Conservation (phyloP, 2,329 filamentous ascomycete genomes). For the Chalaropsis thielavioides region DNA sequence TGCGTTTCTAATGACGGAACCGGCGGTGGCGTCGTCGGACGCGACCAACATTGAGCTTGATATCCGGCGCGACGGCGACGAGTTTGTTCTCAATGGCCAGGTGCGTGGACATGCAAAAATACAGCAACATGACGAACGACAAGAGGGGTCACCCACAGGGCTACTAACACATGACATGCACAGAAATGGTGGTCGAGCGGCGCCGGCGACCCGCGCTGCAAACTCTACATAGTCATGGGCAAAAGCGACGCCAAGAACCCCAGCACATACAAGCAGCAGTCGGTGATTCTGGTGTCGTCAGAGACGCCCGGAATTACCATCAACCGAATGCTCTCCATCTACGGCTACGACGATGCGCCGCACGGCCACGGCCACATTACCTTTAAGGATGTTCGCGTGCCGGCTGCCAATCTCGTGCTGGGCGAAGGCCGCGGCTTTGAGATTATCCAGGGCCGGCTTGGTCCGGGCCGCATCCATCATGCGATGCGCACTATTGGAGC, state of each 20-base stretch:
- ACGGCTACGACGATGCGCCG: constrained; percentile 95
- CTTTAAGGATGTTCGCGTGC: constrained; percentile 83
- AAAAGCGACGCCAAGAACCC: constrained; percentile 66
- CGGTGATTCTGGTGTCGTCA: constrained; percentile 76
- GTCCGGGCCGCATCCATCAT: constrained; percentile 93
- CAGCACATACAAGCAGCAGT: constrained; percentile 79
- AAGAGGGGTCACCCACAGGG: neutral
- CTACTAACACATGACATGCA: constrained; percentile 13
- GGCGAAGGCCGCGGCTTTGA: constrained; percentile 92
- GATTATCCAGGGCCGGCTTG: constrained; percentile 93
- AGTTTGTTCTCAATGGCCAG: constrained; percentile 81
- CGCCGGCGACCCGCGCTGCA: constrained; percentile 81
- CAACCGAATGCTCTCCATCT: constrained; percentile 83
- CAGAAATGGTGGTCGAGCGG: constrained; percentile 99
- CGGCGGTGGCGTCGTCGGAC: constrained; percentile 74
- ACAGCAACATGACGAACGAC: neutral
- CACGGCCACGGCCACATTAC: constrained; percentile 90
- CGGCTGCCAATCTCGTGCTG: constrained; percentile 68
- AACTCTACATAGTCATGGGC: constrained; percentile 93
- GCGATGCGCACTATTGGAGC: constrained; percentile 91
- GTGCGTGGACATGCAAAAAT: constrained; percentile 28
- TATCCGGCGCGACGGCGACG: constrained; percentile 69
- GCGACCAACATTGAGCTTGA: constrained; percentile 82
- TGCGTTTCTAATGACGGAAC: constrained; percentile 90
- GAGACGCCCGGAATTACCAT: constrained; percentile 76